Evolutionary conservation across 495 filamentous ascomycete species (phyloP), one percentile per base, ranked within the genome.

Genomic region (Jackrogersella multiformis): DNA sequence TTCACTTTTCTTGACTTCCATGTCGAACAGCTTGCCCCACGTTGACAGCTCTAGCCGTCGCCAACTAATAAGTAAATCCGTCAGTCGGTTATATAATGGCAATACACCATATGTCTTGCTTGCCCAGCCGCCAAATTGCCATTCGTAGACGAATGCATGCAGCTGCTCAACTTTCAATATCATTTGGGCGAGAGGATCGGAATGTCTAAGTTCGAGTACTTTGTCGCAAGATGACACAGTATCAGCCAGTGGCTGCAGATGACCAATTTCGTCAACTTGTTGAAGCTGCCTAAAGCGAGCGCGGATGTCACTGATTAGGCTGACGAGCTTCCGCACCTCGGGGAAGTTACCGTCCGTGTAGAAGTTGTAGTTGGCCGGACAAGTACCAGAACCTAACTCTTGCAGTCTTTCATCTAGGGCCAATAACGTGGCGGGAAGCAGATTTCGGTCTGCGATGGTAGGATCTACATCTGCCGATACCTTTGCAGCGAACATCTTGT

Each of bases 1-100:
- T 8, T 87, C 78, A 61, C 87, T 91, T 66, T 89, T 90, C 65
- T 87, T 85, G 12, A 88, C 83, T 74, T 99, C 95, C 61, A 90
- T 84, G 67, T 97, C 92, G 48, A 99, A 86, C n/a, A 99, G 77
- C 35, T 87, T 89, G 16, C 91, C 88, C 96, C 96, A 99, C 4
- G 93, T 96, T 0, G 90, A 88, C 23, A 99, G 79, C 67, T 99
- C 96, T 24, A 98, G 81, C 34, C 92, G 88, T 26, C 96, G 86
- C 96, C 96, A 99, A 68, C 81, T 84, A 45, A 97, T 87, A 49
- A 94, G 89, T 45, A 90, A 79, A 45, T 82, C 82, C 1, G 93
- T 94, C 13, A 98, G 80, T 30, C 86, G 84, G 49, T 94, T 88
- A 60, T 91, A 96, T 10, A 92, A 75, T 6, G 81, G 72, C 0